Conservation (phyloP, 805 yeast genomes). For the Dipodascopsis tothii region DNA sequence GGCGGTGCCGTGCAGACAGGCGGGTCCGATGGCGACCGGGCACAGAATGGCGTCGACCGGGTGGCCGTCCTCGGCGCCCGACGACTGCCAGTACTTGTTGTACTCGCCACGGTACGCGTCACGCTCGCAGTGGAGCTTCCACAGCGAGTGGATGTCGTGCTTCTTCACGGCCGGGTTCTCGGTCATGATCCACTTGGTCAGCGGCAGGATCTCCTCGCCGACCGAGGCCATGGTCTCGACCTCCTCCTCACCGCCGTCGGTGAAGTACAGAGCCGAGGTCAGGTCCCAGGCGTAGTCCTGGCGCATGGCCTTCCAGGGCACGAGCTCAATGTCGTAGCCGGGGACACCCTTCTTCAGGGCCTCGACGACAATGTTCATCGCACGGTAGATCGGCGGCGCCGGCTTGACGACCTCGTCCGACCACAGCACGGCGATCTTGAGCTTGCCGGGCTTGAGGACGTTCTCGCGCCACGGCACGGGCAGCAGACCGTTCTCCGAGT, state of each 20-base stretch:
- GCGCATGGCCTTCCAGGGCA: conserved; percentile 26
- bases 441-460: conserved; percentile 30
- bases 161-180: conserved; percentile 37
- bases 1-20: conserved; percentile 57
- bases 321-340: conserved; percentile 29
- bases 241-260: conserved; percentile 63
- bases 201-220: conserved; percentile 62
- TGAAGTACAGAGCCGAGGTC: conserved; percentile 40
- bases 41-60: conserved; percentile 54
- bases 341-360: conserved; percentile 41
- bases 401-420: conserved; percentile 47
- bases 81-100: conserved; percentile 42
- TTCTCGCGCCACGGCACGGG: conserved; percentile 49
- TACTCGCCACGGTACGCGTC: conserved; percentile 55
- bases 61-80: conserved; percentile 18
- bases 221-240: conserved; percentile 45
- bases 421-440: conserved; percentile 43
- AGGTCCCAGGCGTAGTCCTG: conserved; percentile 28
- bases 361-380: conserved; percentile 33
- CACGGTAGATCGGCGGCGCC: conserved; percentile 41
- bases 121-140: conserved; percentile 47
- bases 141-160: conserved; percentile 26
- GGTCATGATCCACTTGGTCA: conserved; percentile 46
- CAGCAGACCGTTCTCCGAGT: conserved; percentile 39
- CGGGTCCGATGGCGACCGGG: conserved; percentile 62